Base-by-base conservation (phyloP, 371 early-diverging fungal genomes). In the Syncephalis fuscata region DNA sequence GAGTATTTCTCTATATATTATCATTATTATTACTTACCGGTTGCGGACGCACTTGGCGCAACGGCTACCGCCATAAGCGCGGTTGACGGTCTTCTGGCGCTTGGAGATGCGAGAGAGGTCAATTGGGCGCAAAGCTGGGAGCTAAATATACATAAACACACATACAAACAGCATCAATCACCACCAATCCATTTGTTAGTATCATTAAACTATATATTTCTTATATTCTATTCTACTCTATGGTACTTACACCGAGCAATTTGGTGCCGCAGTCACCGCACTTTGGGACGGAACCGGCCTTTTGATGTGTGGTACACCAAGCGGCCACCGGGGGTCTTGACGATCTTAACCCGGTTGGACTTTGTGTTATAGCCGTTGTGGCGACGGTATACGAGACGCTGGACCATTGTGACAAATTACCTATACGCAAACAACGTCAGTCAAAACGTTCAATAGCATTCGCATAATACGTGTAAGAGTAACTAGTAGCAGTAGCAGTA, bases 321-420 rank as follows among this genome's bases (percentile, higher is more conserved):
- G 70, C 79, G 82, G 67, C 90, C 94, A 74, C 91, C 95, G 55
- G 97, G 97, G 58, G 97, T 94, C 89, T 95, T 95, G 71, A 88
- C 83, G 63, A 88, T 76, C 62, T 79, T 73, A 67, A 82, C 80
- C 73, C 88, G 82, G 91, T 97, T 97, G 65, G 92, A 92, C 70
- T 83, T 84, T 65, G 97, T 97, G 89, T 95, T 93, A 89, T 95
- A 97, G 58, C 94, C 92, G 59, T 88, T 77, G 63, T 93, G 85
- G 61, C 95, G 85, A 68, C 94, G 82, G 82, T 95, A 97, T 56
- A 87, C 89, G 57, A 94, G 78, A 74, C 97, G 88, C 76, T 93
- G 92, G 66, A 67, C 78, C 80, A 80, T 80, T 60, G 55, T 61
- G 51, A 44, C 22, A 44, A 21, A 32, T 32, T 32, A 32, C 32